Percentiles rank a stretch among this genome's conserved stretches.
These are phyloP conservation scores for Coccomyxa subellipsoidea DNA, from an alignment of 163 green algal species.

Conservation along the genomic window DNA sequence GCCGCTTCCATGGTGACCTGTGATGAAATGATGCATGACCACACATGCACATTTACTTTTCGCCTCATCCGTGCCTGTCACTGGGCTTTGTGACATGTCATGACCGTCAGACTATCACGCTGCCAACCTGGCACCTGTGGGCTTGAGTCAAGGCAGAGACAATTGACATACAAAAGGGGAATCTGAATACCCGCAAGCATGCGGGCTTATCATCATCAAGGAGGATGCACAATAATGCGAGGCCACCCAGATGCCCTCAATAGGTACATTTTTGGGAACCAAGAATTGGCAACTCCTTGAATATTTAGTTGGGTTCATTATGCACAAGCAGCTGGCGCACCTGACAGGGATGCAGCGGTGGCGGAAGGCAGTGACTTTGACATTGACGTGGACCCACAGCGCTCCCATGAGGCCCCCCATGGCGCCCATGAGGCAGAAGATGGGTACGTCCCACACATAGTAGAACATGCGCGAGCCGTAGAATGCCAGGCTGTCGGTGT, in stretches of 20 bases:
- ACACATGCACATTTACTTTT: not conserved
- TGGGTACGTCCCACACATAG: conserved; percentile 73
- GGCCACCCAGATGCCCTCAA: too few relatives aligned
- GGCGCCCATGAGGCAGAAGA: conserved; percentile 61
- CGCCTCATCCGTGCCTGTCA: too few relatives aligned
- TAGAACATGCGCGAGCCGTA: conserved; percentile 68
- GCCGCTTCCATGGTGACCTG: conserved; percentile 21
- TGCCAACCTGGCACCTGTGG: too few relatives aligned
- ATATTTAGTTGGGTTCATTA: too few relatives aligned
- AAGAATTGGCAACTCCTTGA: not conserved
- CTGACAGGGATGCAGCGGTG: conserved; percentile 40
- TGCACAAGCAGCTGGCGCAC: not conserved
- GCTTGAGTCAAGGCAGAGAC: not conserved
- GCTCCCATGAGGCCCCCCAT: conserved; percentile 60
- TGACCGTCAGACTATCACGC: too few relatives aligned
- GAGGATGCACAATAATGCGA: too few relatives aligned
- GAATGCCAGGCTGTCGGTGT: conserved; percentile 50
- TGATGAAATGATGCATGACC: not conserved
- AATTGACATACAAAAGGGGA: not conserved
- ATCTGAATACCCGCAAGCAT: not conserved
- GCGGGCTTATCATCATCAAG: too few relatives aligned
- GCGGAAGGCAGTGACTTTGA: conserved; percentile 55
- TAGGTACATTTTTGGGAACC: too few relatives aligned
- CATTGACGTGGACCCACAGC: conserved; percentile 64
- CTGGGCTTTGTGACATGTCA: too few relatives aligned